Evolutionary conservation across 163 green algal species (phyloP), one percentile per base, ranked within the genome.

Genomic region (Scenedesmus sp.): DNA sequence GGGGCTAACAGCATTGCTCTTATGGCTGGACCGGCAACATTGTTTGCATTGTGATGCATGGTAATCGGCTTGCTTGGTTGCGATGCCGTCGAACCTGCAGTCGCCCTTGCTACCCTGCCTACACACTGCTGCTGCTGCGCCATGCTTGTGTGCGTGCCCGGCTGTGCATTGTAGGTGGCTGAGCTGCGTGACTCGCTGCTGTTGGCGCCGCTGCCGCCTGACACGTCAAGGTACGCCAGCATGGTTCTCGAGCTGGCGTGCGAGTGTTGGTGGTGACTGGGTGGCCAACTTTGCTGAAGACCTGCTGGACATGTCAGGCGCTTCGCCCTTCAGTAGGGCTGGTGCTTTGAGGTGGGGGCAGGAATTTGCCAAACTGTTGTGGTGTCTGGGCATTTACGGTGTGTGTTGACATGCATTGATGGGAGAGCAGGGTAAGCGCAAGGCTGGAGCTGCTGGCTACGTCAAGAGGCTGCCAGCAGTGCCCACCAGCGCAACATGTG

Each of bases 401-500:
- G n/a, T n/a, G n/a, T n/a, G n/a, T n/a, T n/a, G n/a, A n/a, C n/a
- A n/a, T n/a, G n/a, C n/a, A n/a, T n/a, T n/a, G 68, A 44, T 12
- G 68, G 3, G 43, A n/a, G 9, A 44, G 68, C n/a, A 44, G n/a
- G 68, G 61, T 73, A n/a, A 18, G 46, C 7, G 46, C 46, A 10
- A 10, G n/a, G n/a, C n/a, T n/a, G n/a, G n/a, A n/a, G n/a, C n/a
- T n/a, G n/a, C n/a, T n/a, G n/a, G n/a, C n/a, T n/a, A n/a, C n/a
- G n/a, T n/a, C n/a, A n/a, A n/a, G n/a, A n/a, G n/a, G n/a, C n/a
- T n/a, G n/a, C n/a, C n/a, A n/a, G n/a, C n/a, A n/a, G n/a, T n/a
- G n/a, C n/a, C n/a, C n/a, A n/a, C n/a, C 85, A 94, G 46, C 97
- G 98, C 5, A 93, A 96, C 5, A 92, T n/a, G n/a, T n/a, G n/a